phyloP scores from a whole-genome alignment of 352 stramenopile genomes.

The Globisporangium uncinulatum region DNA sequence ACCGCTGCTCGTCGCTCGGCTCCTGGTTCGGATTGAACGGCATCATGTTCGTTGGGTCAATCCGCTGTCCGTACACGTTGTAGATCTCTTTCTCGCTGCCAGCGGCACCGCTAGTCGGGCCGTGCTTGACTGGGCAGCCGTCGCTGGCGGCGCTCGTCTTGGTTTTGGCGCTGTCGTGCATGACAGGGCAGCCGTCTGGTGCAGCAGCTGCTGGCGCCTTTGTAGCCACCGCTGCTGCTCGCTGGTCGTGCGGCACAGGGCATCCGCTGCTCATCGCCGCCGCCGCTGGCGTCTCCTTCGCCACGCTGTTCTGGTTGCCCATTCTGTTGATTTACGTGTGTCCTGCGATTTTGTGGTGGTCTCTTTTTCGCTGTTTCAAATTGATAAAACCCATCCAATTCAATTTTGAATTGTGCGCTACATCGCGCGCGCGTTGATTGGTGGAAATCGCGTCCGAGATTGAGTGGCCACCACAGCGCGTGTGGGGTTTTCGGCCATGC shows the following conservation, averaged over 20 bases:
- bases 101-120: conserved; percentile 13
- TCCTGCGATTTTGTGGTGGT: not conserved
- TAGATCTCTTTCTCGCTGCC: conserved; percentile 69
- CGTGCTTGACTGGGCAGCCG: conserved; percentile 54
- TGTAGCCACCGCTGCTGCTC: conserved; percentile 6
- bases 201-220: conserved; percentile 12
- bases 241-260: conserved; percentile 45
- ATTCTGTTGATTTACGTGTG: conserved; percentile 21
- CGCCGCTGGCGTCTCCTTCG: conserved; percentile 11
- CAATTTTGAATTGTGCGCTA: conserved; percentile 10
- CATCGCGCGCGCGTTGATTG: conserved; percentile 11
- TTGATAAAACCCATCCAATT: conserved; percentile 1
- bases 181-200: conserved; percentile 56
- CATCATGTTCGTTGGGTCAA: conserved; percentile 99
- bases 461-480: conserved; percentile 10
- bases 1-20: conserved; percentile 86
- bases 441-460: not conserved
- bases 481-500: not conserved
- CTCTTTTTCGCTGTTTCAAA: not conserved
- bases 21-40: conserved; percentile 95
- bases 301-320: conserved; percentile 62
- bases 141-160: conserved; percentile 19
- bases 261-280: conserved; percentile 19
- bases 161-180: conserved; percentile 41
- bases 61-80: conserved; percentile 97